Percentiles rank a stretch among this genome's conserved stretches.
phyloP scores from a whole-genome alignment of 257 asterid genomes.

The Apocynum venetum region DNA sequence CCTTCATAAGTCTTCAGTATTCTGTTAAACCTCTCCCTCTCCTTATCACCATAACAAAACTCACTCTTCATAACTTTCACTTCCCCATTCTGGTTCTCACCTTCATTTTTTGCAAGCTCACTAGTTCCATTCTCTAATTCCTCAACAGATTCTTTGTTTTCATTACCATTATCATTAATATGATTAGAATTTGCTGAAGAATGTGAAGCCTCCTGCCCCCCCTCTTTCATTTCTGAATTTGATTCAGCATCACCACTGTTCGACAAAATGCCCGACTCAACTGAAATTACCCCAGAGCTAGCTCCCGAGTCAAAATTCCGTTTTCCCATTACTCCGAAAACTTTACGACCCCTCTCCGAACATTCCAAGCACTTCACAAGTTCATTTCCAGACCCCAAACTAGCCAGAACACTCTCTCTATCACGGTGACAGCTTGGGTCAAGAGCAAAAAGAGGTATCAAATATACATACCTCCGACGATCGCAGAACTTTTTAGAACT shows the following conservation, averaged over 20 bases:
- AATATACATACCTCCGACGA: constrained; percentile 79
- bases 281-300: constrained; percentile 15
- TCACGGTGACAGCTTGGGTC: constrained; percentile 79
- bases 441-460: constrained; percentile 85
- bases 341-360: constrained; percentile 90
- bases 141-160: constrained; percentile 17
- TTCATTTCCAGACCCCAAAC: constrained; percentile 69
- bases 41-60: constrained; percentile 58
- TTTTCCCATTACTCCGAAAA: constrained; percentile 68
- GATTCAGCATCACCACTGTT: constrained; percentile 19
- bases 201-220: constrained; percentile 4
- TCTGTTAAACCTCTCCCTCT: constrained; percentile 73
- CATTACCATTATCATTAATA: background rate
- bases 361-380: constrained; percentile 79
- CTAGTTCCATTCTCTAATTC: constrained; percentile 23
- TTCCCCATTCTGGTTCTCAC: constrained; percentile 14
- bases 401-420: constrained; percentile 84
- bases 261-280: constrained; percentile 27
- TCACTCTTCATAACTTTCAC: constrained; percentile 26
- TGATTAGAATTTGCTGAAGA: constrained; percentile 20
- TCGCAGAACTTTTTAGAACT: constrained; percentile 95
- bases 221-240: constrained; percentile 8
- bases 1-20: constrained; percentile 73
- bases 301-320: constrained; percentile 31
- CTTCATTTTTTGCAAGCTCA: constrained; percentile 19